These are phyloP conservation scores for Rubroshorea leprosula DNA, from an alignment of 345 rosid species.

Conservation along the genomic window DNA sequence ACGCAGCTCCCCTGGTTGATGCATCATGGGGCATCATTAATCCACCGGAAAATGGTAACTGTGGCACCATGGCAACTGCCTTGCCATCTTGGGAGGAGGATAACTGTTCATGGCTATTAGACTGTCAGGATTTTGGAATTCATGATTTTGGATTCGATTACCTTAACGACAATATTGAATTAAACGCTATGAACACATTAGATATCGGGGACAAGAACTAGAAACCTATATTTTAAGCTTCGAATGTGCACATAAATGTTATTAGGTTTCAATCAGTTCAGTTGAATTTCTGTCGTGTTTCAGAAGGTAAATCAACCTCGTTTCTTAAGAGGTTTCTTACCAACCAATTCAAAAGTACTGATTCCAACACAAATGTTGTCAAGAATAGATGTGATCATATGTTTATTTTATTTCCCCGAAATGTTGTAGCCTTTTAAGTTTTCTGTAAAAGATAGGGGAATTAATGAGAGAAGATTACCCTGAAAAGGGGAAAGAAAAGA, in stretches of 20 bases:
- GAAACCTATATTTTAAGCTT: background rate
- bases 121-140: conserved; percentile 81
- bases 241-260: conserved; percentile 2
- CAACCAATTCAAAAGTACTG: conserved; percentile 32
- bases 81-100: conserved; percentile 43
- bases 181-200: conserved; percentile 14
- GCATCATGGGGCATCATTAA: conserved; percentile 22
- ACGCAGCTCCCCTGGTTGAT: conserved; percentile 41
- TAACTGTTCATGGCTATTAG: conserved; percentile 44
- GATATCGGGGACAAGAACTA: conserved; percentile 30
- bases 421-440: conserved; percentile 13
- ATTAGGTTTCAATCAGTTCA: conserved; percentile 13
- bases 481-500: background rate
- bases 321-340: conserved; percentile 35
- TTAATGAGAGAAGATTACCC: background rate
- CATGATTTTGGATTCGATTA: conserved; percentile 74
- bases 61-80: background rate
- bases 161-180: conserved; percentile 30
- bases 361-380: conserved; percentile 16
- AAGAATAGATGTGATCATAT: conserved; percentile 10
- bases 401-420: too few relatives aligned
- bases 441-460: conserved; percentile 4
- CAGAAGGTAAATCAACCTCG: conserved; percentile 25
- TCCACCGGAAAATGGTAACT: conserved; percentile 8
- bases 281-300: conserved; percentile 9